Percentiles rank a stretch among this genome's conserved stretches.
These are phyloP conservation scores for Raphanus raphanistrum DNA, from an alignment of 345 rosid species.

Conservation along the genomic window DNA sequence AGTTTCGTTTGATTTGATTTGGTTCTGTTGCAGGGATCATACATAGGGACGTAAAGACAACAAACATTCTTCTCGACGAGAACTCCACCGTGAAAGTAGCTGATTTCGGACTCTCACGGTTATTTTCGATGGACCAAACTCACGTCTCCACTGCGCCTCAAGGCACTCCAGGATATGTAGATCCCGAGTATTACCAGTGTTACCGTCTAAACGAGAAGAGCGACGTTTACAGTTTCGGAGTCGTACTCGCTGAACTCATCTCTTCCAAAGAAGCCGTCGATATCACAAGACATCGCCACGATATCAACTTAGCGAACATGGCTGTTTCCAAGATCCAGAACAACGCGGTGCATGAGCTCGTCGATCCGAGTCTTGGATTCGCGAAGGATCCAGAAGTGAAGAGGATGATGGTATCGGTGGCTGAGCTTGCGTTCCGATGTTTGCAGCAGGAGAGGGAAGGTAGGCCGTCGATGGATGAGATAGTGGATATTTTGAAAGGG, in stretches of 20 bases:
- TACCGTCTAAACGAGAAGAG: slow-evolving; percentile 80
- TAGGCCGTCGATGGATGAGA: slow-evolving; percentile 84
- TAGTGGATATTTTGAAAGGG: slow-evolving; percentile 46
- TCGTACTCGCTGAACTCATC: slow-evolving; percentile 70
- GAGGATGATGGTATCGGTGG: slow-evolving; percentile 50
- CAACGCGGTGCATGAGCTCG: slow-evolving; percentile 60
- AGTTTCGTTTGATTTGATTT: neutral
- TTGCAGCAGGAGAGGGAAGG: slow-evolving; percentile 73
- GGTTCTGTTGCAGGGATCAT: slow-evolving; percentile 41
- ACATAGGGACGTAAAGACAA: slow-evolving; percentile 87
- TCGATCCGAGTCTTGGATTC: slow-evolving; percentile 66
- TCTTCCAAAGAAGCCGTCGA: slow-evolving; percentile 75
- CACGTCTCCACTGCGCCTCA: slow-evolving; percentile 95
- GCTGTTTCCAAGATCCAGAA: slow-evolving; percentile 73
- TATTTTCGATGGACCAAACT: slow-evolving; percentile 69
- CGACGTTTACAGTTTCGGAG: slow-evolving; percentile 92
- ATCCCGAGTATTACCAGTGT: slow-evolving; percentile 82
- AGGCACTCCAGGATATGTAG: slow-evolving; percentile 94
- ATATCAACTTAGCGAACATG: slow-evolving; percentile 78
- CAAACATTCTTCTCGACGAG: slow-evolving; percentile 76
- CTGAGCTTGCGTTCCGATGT: slow-evolving; percentile 78
- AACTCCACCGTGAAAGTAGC: slow-evolving; percentile 75
- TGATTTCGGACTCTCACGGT: slow-evolving; percentile 85
- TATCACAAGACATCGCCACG: slow-evolving; percentile 58
- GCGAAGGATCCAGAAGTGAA: slow-evolving; percentile 47